phyloP scores from a whole-genome alignment of 2,329 filamentous ascomycete genomes.

The Cladosporium sp. region DNA sequence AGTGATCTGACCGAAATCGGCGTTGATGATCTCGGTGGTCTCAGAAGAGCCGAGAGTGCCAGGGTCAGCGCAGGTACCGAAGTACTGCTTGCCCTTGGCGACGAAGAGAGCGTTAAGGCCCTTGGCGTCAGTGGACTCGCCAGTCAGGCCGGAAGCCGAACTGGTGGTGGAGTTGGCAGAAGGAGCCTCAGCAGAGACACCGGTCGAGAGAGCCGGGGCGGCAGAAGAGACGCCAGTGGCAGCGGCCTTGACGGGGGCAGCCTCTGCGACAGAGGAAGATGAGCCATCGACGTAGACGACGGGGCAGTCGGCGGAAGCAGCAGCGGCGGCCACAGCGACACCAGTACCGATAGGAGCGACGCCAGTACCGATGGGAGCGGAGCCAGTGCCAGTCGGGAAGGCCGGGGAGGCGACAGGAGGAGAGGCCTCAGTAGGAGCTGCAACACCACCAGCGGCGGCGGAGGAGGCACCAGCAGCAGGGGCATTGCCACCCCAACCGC shows the following conservation, averaged over 20 bases:
- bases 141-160: conserved; percentile 5
- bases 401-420: background rate
- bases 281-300: background rate
- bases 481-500: background rate
- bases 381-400: background rate
- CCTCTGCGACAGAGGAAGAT: background rate
- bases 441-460: background rate
- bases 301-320: background rate
- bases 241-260: background rate
- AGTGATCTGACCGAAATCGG: conserved; percentile 66
- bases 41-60: conserved; percentile 52
- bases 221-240: background rate
- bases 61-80: conserved; percentile 61
- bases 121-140: conserved; percentile 18
- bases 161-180: conserved; percentile 5
- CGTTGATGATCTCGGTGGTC: conserved; percentile 59
- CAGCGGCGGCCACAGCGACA: background rate
- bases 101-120: conserved; percentile 61
- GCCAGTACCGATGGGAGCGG: background rate
- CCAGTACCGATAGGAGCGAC: conserved; percentile 3
- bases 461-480: background rate
- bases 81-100: conserved; percentile 64
- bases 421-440: background rate
- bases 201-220: background rate
- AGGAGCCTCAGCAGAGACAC: background rate